Conservation (phyloP, 2,329 filamentous ascomycete species). For the Stenocarpella maydis region DNA sequence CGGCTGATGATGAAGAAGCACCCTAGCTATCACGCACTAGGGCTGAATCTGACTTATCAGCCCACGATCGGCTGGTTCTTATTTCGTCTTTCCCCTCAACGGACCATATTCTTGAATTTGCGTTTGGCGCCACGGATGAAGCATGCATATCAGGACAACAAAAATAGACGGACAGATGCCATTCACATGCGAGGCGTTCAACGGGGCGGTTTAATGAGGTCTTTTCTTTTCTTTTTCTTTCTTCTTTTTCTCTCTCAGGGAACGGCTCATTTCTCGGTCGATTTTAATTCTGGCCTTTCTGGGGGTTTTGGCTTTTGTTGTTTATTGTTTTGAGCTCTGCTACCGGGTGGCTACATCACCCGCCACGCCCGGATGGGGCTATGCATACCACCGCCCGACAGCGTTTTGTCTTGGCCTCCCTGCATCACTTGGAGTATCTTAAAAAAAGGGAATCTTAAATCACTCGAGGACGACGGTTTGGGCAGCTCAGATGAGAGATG, state of each 20-base stretch:
- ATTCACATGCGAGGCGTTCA: slow-evolving; percentile 30
- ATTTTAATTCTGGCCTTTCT: background rate
- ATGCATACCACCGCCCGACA: background rate
- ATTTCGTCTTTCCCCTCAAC: background rate
- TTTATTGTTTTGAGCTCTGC: background rate
- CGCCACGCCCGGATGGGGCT: background rate
- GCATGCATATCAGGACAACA: slow-evolving; percentile 30
- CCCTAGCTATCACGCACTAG: background rate
- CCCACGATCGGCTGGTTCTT: background rate
- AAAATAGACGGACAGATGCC: slow-evolving; percentile 29
- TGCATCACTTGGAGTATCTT: slow-evolving; percentile 17
- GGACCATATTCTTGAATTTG: background rate
- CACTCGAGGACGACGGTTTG: background rate
- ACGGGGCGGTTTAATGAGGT: background rate
- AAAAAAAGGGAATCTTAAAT: background rate
- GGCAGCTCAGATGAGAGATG: background rate
- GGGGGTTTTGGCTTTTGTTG: background rate
- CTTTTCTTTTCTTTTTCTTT: background rate
- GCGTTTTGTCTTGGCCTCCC: background rate
- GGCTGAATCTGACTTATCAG: background rate
- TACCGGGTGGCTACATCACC: background rate
- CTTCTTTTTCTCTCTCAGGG: background rate
- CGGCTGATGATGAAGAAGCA: slow-evolving; percentile 15
- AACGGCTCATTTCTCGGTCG: background rate
- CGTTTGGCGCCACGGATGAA: slow-evolving; percentile 23